A percentile compares a stretch with the other conserved stretches of the same genome.
These are phyloP conservation scores for Helichrysum umbraculigerum DNA, from an alignment of 129 eudicot genomes.

Conservation along the genomic window DNA sequence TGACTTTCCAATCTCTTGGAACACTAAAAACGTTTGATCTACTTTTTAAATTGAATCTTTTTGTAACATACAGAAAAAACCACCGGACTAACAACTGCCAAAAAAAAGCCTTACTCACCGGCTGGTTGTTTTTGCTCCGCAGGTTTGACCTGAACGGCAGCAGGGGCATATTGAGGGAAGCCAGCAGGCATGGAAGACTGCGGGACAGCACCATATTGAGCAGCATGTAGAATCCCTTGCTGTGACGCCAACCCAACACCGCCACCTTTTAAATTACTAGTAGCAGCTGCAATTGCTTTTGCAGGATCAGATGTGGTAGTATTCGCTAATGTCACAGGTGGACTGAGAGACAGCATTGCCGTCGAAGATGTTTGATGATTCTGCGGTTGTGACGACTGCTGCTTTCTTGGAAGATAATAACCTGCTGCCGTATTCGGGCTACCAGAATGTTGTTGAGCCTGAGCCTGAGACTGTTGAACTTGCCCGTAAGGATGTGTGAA, in stretches of 20 bases:
- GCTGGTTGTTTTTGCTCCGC: constrained; percentile 96
- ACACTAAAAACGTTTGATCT: background rate
- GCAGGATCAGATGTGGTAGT: constrained; percentile 80
- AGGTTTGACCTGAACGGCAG: constrained; percentile 75
- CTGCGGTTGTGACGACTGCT: constrained; percentile 44
- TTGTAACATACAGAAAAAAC: constrained; percentile 10
- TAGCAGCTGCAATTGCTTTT: constrained; percentile 82
- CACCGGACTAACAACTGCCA: background rate
- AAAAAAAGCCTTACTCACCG: constrained; percentile 55
- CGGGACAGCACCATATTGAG: constrained; percentile 45
- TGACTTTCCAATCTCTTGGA: background rate
- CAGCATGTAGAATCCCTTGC: constrained; percentile 51
- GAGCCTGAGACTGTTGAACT: constrained; percentile 32
- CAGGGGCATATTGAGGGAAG: constrained; percentile 56
- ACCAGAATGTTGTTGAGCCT: constrained; percentile 40
- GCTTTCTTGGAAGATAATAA: constrained; percentile 60
- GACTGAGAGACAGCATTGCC: constrained; percentile 55
- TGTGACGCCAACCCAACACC: constrained; percentile 38
- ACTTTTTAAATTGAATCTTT: constrained; percentile 11
- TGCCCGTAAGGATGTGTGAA: constrained; percentile 48
- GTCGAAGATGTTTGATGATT: constrained; percentile 47
- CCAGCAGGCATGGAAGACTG: constrained; percentile 70
- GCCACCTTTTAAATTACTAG: constrained; percentile 63
- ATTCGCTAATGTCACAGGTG: constrained; percentile 45
- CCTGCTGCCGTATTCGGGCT: constrained; percentile 41